Base-by-base conservation (phyloP, 2,329 filamentous ascomycete genomes). In the Neopestalotiopsis clavispora region DNA sequence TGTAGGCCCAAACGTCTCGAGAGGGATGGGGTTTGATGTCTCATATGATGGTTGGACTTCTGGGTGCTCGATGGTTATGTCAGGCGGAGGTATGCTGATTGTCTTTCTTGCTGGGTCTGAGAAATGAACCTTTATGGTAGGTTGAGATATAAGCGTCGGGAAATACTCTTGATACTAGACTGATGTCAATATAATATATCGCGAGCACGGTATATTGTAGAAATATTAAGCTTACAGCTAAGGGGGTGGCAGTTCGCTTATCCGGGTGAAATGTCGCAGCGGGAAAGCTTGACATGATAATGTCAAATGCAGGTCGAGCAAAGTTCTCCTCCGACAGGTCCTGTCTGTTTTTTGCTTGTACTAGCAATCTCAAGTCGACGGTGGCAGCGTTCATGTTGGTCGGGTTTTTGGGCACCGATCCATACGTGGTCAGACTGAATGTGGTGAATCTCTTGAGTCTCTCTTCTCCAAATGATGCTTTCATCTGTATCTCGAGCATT, bases 321-420 rank as follows among this genome's bases (percentile, higher is more conserved):
- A 76, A 74, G 40, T 73, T 71, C 68, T 70, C 65, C 67, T 70
- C 68, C 23, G 32, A 68, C 4, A 74, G 57, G 38, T 72, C 75
- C 20, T 73, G 76, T 4, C 77, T 77, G 49, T 78, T 75, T 68
- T 71, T 76, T 20, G 83, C 82, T 72, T 87, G 80, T 0, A 77
- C 76, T 68, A 79, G 77, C 66, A 78, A 73, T 60, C 79, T 75
- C 67, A 81, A 73, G 71, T 81, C 78, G 23, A 81, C 77, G 0
- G 79, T 81, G n/a, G 79, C 75, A 9, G 74, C 74, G 63, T 78
- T 77, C 68, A 79, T 77, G 68, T 75, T 77, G 65, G 66, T 69
- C 1, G 78, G 71, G 64, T 80, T 74, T 9, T 73, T 57, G 1
- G 73, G 70, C 1, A 71, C 73, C 9, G 71, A 72, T 7, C 79